Evolutionary conservation across 352 stramenopile genomes (phyloP), one percentile per base, ranked within the genome.

Genomic region (Phytophthora gonapodyides): DNA sequence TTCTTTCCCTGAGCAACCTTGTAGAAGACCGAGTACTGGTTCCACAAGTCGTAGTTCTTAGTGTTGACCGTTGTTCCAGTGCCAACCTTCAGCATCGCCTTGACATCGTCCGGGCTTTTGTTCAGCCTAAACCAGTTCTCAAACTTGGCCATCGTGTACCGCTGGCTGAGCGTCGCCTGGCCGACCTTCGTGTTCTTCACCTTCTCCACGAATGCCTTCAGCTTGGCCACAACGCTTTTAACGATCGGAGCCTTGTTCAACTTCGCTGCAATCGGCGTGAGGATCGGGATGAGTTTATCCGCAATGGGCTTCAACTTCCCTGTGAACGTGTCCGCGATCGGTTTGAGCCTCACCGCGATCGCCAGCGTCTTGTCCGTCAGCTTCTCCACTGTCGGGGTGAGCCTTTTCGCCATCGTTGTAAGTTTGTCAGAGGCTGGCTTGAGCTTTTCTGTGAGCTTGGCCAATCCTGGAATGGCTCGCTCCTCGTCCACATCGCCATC

Each of bases 111-210:
- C 2, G 58, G 58, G 8, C 38, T 43, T 41, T 67, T 67, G 3
- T 61, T 61, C 30, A 51, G 58, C 17, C 61, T 61, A 31, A 67
- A 67, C 51, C 58, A 67, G 51, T 40, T 19, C 42, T 61, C 50
- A n/a, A 67, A 67, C 19, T 67, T 67, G 16, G 42, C 42, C 58
- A 67, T 67, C 12, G 35, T 67, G 43, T 67, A 61, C 2, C 58
- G 58, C 27, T 67, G 33, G 13, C 58, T 7, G 42, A 67, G 3
- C 2, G 58, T 61, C 2, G 40, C 24, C 37, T 45, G 35, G 27
- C 51, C 58, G 19, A 67, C 27, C 30, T 67, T 54, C 15, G 35
- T 42, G 50, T 50, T 67, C 38, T 67, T 61, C n/a, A 67, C 40
- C 19, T 61, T 61, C 19, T 61, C 11, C 8, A 36, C 49, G 45